Evolutionary conservation across 2,329 filamentous ascomycete species (phyloP), one percentile per base, ranked within the genome.

Genomic region (Colletotrichum neosansevieriae): DNA sequence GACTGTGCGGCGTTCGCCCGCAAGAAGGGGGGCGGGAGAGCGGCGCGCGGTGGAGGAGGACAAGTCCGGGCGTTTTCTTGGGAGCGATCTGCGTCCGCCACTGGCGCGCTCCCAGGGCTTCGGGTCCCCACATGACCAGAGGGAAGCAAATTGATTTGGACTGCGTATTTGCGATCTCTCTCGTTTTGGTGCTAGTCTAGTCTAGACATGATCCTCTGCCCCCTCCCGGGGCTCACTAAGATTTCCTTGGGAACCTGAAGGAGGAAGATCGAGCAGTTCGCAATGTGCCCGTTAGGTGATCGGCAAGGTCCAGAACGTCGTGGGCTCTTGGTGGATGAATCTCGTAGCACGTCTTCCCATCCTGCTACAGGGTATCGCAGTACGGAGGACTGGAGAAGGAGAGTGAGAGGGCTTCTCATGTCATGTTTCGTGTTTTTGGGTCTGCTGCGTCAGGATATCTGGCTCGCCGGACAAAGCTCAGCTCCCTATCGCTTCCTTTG

Each of bases 391-490:
- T 19, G 53, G 36, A n/a, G 17, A 21, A 29, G 38, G 9, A 24
- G 32, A 57, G 21, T 50, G 19, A 17, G 21, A 21, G 15, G 15
- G 21, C 24, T 24, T 63, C 40, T 56, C 45, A 36, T 63, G 60
- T 63, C 44, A 38, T 29, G 64, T 67, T 58, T 67, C 59, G 59
- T 53, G 32, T 51, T 63, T 53, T 63, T 38, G 64, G 64, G 40
- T 34, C 64, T 36, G 47, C 34, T 45, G 60, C 45, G 29, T 63
- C 64, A 63, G 59, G 45, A 47, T 24, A 51, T 42, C 32, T n/a
- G 42, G n/a, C 15, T n/a, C 13, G 10, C 40, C 45, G 13, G 24
- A n/a, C 5, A 24, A 19, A 51, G 47, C 6, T 29, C 19, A 15
- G 49, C 6, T 12, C n/a, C 9, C 24, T n/a, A 54, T 6, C 13